Evolutionary conservation across 192 early-diverging fungal species (phyloP).

Genomic region (Backusella westeae): DNA sequence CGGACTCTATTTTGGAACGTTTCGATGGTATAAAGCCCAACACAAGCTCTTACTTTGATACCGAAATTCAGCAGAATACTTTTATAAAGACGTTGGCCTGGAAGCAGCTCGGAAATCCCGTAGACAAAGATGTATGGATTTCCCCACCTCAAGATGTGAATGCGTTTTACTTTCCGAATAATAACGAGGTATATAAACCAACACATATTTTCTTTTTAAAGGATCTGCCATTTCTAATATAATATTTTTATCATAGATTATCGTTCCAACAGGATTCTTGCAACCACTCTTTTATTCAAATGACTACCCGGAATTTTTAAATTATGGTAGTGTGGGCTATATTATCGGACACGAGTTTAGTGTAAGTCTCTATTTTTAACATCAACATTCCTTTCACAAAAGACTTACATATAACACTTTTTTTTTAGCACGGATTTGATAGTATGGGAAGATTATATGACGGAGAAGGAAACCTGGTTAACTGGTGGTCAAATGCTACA

Average conservation of each 20-base stretch:
- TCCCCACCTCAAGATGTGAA: conserved; percentile 42
- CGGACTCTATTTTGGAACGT: conserved; percentile 50
- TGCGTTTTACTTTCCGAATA: background rate
- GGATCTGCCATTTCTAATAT: background rate
- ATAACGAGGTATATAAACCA: background rate
- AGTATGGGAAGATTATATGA: conserved; percentile 46
- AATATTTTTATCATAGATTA: conserved; percentile 25
- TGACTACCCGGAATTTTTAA: conserved; percentile 47
- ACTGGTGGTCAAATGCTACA: conserved; percentile 71
- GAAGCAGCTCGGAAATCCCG: conserved; percentile 30
- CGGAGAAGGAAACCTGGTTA: conserved; percentile 13
- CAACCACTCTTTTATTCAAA: conserved; percentile 41
- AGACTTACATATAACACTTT: background rate
- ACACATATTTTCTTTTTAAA: too few species aligned
- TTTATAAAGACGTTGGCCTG: conserved; percentile 35
- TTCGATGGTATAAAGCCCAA: conserved; percentile 49
- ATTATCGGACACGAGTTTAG: conserved; percentile 54
- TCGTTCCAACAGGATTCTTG: conserved; percentile 47
- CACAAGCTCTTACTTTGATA: conserved; percentile 56
- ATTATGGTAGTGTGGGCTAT: conserved; percentile 57
- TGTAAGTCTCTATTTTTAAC: conserved; percentile 20
- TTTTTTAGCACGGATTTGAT: conserved; percentile 49
- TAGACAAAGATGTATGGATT: conserved; percentile 49
- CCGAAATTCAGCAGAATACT: conserved; percentile 43
- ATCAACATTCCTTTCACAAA: background rate